Base-by-base conservation (phyloP, 2,329 filamentous ascomycete genomes). In the Paracamarosporium sp. region DNA sequence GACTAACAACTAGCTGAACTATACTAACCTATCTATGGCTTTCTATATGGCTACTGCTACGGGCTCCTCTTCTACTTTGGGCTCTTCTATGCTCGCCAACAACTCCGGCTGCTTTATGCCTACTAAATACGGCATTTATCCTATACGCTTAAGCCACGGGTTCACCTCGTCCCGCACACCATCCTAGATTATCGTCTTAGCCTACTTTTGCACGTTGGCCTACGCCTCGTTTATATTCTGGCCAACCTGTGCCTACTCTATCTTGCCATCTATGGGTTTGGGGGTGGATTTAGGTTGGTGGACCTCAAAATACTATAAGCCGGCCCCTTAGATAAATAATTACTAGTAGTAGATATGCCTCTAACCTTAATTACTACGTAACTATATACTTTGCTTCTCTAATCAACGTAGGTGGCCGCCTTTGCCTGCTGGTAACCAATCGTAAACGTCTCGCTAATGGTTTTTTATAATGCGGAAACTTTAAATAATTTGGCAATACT, bases 111-210 rank as follows among this genome's bases (percentile, higher is more conserved):
- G 33, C 50, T 64, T 48, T 28, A 64, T 57, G 13, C 55, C 54
- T 11, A 53, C 48, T 46, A 67, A 62, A 58, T 66, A 66, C 47
- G 36, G 55, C 28, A 59, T 45, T 56, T 33, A 65, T 50, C 50
- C 13, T 35, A 51, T 60, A 36, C 51, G 20, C 30, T 57, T 36
- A 20, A 64, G 50, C 61, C 33, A 65, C 25, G 43, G 55, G 44
- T 60, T 64, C 8, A 61, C 53, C 45, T 65, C 52, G 38, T 57
- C 54, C n/a, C 44, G 50, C 54, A 57, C 43, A 36, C 55, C 36
- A 5, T 54, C 45, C 45, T 63, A 24, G 60, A 61, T 63, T 8
- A 50, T 59, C 12, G 27, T 63, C 27, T 41, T 2, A 13, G 53
- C 55, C 45, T n/a, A 28, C 47, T 52, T 61, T 31, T 63, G n/a